Percentiles rank a stretch among this genome's conserved stretches.
Evolutionary conservation across 225 moss, liverwort and hornwort species (phyloP).

Genomic region (Thuidium tamariscinum): DNA sequence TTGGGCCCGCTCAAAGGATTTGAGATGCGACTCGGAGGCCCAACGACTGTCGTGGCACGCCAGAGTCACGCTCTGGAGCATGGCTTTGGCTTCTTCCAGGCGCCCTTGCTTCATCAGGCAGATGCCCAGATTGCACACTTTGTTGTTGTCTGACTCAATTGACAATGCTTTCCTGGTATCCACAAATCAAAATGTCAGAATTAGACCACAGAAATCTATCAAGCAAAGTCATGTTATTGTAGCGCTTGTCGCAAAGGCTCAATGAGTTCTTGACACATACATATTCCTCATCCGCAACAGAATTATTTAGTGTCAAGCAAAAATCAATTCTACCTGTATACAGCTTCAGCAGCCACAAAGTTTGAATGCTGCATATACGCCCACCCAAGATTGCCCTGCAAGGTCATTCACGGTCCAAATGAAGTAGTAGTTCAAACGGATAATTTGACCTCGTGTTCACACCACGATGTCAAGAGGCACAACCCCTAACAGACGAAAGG

Average conservation of each 20-base stretch:
- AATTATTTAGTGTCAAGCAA: background rate
- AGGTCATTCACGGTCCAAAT: background rate
- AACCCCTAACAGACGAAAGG: background rate
- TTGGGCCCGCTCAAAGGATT: conserved; percentile 91
- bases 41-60: conserved; percentile 61
- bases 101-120: conserved; percentile 94
- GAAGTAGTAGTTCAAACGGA: background rate
- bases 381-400: conserved; percentile 95
- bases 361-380: conserved; percentile 95
- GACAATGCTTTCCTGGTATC: conserved; percentile 67
- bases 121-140: conserved; percentile 93
- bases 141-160: conserved; percentile 91
- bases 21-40: conserved; percentile 84
- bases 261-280: background rate
- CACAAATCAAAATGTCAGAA: background rate
- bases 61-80: conserved; percentile 70
- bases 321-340: conserved; percentile 21
- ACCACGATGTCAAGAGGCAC: background rate
- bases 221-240: background rate
- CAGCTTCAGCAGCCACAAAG: conserved; percentile 69
- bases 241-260: background rate
- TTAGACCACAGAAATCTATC: background rate
- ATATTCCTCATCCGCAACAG: background rate
- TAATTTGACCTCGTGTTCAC: background rate
- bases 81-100: conserved; percentile 69